Percentiles rank a stretch among this genome's conserved stretches.
Evolutionary conservation across 768 basidiomycete genomes (phyloP).

Genomic region (Hemileccinum impolitum): DNA sequence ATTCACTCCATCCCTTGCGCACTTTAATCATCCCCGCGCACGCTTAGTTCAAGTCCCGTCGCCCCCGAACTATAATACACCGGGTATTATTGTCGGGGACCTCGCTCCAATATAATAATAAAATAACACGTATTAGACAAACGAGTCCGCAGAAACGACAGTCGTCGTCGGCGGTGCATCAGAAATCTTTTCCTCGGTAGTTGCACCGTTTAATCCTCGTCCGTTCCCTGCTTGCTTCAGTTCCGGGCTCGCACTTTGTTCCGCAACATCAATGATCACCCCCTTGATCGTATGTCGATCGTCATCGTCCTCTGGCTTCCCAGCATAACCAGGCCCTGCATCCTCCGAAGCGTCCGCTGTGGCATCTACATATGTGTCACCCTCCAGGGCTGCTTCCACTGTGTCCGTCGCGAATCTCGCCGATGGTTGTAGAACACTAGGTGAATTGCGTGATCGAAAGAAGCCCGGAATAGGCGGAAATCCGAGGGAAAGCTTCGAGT

Average conservation of each 20-base stretch:
- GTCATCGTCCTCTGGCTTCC: slow-evolving; percentile 36
- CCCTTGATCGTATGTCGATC: slow-evolving; percentile 40
- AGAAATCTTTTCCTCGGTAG: slow-evolving; percentile 21
- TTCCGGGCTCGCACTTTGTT: slow-evolving; percentile 9
- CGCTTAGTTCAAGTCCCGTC: slow-evolving; percentile 3
- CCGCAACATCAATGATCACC: slow-evolving; percentile 20
- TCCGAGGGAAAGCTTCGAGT: slow-evolving; percentile 47
- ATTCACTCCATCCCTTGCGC: slow-evolving; percentile 22
- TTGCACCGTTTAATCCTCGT: slow-evolving; percentile 1
- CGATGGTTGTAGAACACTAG: slow-evolving; percentile 31
- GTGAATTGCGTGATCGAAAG: slow-evolving; percentile 58
- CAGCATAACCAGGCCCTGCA: slow-evolving; percentile 1
- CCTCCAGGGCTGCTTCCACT: slow-evolving; percentile 20
- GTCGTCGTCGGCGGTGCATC: slow-evolving; percentile 15
- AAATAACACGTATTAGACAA: slow-evolving; percentile 12
- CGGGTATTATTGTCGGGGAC: slow-evolving; percentile 2
- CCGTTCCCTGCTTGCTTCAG: slow-evolving; percentile 12
- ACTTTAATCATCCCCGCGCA: slow-evolving; percentile 17
- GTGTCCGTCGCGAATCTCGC: slow-evolving; percentile 20
- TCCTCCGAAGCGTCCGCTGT: slow-evolving; percentile 7
- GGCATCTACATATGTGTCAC: slow-evolving; percentile 9
- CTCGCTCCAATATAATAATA: slow-evolving; percentile 7
- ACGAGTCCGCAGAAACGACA: slow-evolving; percentile 20
- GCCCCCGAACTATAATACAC: slow-evolving; percentile 7
- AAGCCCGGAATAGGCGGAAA: slow-evolving; percentile 64